These are phyloP conservation scores for Aureobasidium sp. DNA, from an alignment of 2,329 filamentous ascomycete genomes.

Conservation along the genomic window DNA sequence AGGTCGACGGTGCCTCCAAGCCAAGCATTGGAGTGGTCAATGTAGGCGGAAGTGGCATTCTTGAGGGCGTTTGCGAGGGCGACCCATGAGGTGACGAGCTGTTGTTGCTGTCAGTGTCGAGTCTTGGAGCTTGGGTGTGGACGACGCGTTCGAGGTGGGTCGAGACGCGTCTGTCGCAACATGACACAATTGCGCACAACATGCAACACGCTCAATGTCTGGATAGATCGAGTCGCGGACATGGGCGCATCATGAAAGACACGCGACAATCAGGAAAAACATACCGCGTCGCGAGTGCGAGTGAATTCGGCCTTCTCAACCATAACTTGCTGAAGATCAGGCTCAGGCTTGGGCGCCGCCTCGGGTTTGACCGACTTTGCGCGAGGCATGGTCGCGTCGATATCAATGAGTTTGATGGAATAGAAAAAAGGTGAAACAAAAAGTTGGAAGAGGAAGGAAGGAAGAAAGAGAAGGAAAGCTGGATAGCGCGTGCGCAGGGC, in stretches of 20 bases:
- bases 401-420: neutral
- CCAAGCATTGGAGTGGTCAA: constrained; percentile 79
- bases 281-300: constrained; percentile 73
- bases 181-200: constrained; percentile 11
- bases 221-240: constrained; percentile 16
- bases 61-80: constrained; percentile 73
- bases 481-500: neutral
- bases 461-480: neutral
- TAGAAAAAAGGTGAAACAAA: neutral
- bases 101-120: constrained; percentile 31
- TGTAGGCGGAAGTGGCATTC: constrained; percentile 72
- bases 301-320: constrained; percentile 57
- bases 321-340: constrained; percentile 12
- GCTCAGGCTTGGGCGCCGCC: neutral
- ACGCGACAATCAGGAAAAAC: constrained; percentile 28
- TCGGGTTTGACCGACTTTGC: constrained; percentile 15
- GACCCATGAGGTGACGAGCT: constrained; percentile 71
- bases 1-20: constrained; percentile 44
- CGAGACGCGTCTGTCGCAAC: constrained; percentile 10
- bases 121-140: neutral
- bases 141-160: constrained; percentile 16
- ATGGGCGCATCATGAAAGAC: constrained; percentile 5
- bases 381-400: constrained; percentile 7
- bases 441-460: neutral
- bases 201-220: neutral